Conservation (phyloP, 139 green algal genomes). For the Marvania coccoides region DNA sequence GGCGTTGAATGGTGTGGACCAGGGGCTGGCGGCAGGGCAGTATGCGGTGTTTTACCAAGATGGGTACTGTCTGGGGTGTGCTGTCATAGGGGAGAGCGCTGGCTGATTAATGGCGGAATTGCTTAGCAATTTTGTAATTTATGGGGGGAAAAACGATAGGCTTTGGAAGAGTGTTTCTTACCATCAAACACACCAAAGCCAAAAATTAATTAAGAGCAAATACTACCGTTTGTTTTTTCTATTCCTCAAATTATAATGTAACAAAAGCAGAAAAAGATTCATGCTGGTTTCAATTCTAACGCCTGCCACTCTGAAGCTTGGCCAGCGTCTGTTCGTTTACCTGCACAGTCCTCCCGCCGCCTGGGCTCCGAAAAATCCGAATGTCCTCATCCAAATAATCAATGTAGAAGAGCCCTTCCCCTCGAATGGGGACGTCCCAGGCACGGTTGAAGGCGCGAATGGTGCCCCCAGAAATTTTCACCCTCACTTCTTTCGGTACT, state of each 20-base stretch:
- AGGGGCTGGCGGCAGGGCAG: constrained; percentile 90
- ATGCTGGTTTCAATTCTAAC: neutral
- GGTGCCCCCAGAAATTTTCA: neutral
- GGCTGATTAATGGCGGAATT: neutral
- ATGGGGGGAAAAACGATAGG: too few relatives aligned
- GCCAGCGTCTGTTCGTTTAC: neutral
- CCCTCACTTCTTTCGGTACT: neutral
- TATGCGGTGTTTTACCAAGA: constrained; percentile 92
- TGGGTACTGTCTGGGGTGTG: constrained; percentile 66
- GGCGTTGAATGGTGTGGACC: constrained; percentile 65
- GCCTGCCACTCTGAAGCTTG: neutral
- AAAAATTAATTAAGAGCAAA: neutral
- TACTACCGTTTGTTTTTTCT: neutral
- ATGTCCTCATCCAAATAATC: neutral
- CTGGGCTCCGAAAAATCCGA: neutral
- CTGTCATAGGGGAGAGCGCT: constrained; percentile 36
- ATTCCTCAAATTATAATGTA: neutral
- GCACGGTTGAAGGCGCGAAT: neutral
- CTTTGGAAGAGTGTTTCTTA: too few relatives aligned
- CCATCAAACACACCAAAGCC: too few relatives aligned
- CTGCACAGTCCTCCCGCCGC: neutral
- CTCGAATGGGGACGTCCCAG: neutral
- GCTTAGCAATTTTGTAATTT: too few relatives aligned
- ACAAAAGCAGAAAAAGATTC: neutral
- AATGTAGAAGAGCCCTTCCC: neutral